Percentiles rank a stretch among this genome's conserved stretches.
These are phyloP conservation scores for Exophiala mesophila DNA, from an alignment of 2,329 filamentous ascomycete species.

Conservation along the genomic window DNA sequence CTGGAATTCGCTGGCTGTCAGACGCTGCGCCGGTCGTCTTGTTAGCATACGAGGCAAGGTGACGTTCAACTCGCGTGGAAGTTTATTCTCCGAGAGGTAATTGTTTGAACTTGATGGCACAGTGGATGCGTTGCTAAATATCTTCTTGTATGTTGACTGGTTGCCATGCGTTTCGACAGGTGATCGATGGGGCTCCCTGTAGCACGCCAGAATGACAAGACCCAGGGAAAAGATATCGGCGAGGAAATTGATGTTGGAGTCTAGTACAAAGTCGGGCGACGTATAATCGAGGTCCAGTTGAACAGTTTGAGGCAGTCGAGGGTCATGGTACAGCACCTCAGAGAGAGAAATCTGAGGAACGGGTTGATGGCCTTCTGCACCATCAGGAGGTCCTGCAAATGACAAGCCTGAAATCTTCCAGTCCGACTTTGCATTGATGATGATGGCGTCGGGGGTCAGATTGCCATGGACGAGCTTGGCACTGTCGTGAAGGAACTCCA, in stretches of 20 bases:
- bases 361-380: slow-evolving; percentile 67
- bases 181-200: slow-evolving; percentile 89
- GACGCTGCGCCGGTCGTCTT: slow-evolving; percentile 75
- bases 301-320: slow-evolving; percentile 72
- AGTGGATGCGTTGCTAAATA: slow-evolving; percentile 72
- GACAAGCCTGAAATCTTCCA: slow-evolving; percentile 97
- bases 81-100: slow-evolving; percentile 71
- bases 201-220: slow-evolving; percentile 79
- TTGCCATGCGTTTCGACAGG: slow-evolving; percentile 79
- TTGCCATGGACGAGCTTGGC: slow-evolving; percentile 92
- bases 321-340: slow-evolving; percentile 79
- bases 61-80: slow-evolving; percentile 74
- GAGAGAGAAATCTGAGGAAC: slow-evolving; percentile 75
- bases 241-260: slow-evolving; percentile 76
- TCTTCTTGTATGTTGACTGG: slow-evolving; percentile 74
- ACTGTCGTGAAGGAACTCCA: slow-evolving; percentile 94
- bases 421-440: slow-evolving; percentile 94
- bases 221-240: slow-evolving; percentile 94
- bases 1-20: slow-evolving; percentile 88
- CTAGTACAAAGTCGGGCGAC: slow-evolving; percentile 89
- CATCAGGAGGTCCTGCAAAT: slow-evolving; percentile 77
- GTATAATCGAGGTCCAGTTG: slow-evolving; percentile 91
- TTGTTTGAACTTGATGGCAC: slow-evolving; percentile 77
- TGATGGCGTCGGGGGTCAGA: slow-evolving; percentile 84
- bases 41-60: slow-evolving; percentile 85